phyloP scores from a whole-genome alignment of 2,329 filamentous ascomycete genomes.

The Alternaria panax region DNA sequence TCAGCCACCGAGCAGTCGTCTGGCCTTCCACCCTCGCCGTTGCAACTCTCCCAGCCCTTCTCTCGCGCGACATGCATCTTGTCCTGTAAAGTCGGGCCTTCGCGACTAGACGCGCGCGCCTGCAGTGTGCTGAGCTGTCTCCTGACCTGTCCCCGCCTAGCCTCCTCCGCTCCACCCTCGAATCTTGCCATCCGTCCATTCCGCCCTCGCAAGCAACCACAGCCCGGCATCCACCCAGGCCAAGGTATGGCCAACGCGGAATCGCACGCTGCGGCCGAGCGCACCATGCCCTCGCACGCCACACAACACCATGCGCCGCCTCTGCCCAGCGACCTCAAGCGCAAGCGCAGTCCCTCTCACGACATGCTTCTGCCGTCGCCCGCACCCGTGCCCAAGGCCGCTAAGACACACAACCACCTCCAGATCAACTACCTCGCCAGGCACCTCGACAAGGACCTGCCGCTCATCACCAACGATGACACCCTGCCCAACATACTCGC shows the following conservation, averaged over 20 bases:
- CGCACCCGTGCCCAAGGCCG: slow-evolving; percentile 57
- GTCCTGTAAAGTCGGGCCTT: slow-evolving; percentile 6
- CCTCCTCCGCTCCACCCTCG: slow-evolving; percentile 35
- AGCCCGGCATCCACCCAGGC: slow-evolving; percentile 26
- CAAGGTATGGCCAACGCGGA: slow-evolving; percentile 36
- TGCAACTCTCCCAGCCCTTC: neutral
- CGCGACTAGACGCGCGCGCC: slow-evolving; percentile 15
- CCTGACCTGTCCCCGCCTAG: slow-evolving; percentile 21
- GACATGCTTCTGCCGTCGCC: slow-evolving; percentile 42
- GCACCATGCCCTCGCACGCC: slow-evolving; percentile 32
- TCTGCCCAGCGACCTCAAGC: slow-evolving; percentile 51
- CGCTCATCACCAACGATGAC: slow-evolving; percentile 69
- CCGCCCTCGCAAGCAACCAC: slow-evolving; percentile 16
- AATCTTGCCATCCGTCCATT: slow-evolving; percentile 21
- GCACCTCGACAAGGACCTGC: slow-evolving; percentile 67
- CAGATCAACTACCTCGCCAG: slow-evolving; percentile 74
- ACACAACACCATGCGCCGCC: slow-evolving; percentile 32
- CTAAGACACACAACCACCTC: slow-evolving; percentile 66
- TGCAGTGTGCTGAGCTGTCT: slow-evolving; percentile 3
- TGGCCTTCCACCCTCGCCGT: neutral
- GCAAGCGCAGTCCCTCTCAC: slow-evolving; percentile 56
- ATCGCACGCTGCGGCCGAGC: slow-evolving; percentile 27
- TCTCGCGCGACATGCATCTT: slow-evolving; percentile 9
- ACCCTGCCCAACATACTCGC: slow-evolving; percentile 76
- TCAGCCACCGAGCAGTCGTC: slow-evolving; percentile 16